Evolutionary conservation across 2,329 filamentous ascomycete species (phyloP).

Genomic region (Phialophora macrospora): DNA sequence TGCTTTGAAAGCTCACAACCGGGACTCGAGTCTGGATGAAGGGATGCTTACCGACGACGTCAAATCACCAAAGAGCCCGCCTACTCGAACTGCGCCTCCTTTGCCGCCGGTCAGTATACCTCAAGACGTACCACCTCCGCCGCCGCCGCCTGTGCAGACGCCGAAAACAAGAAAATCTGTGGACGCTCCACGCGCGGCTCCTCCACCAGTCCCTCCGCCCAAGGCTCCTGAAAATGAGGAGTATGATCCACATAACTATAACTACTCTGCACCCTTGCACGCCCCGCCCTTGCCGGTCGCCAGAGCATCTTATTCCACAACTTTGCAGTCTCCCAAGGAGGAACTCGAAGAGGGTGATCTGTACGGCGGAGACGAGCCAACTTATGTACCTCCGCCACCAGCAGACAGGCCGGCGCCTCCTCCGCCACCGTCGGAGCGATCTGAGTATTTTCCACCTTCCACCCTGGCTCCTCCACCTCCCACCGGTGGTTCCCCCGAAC

Average conservation of each 20-base stretch:
- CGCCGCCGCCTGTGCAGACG: slow-evolving; percentile 68
- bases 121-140: slow-evolving; percentile 65
- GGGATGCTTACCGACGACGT: slow-evolving; percentile 62
- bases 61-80: slow-evolving; percentile 52
- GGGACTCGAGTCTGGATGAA: slow-evolving; percentile 76
- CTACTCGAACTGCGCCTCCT: slow-evolving; percentile 54
- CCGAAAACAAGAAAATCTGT: slow-evolving; percentile 65
- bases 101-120: slow-evolving; percentile 62
- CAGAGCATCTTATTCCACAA: slow-evolving; percentile 36
- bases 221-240: slow-evolving; percentile 55
- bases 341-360: slow-evolving; percentile 53
- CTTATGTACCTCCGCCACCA: slow-evolving; percentile 40
- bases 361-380: slow-evolving; percentile 45
- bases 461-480: slow-evolving; percentile 49
- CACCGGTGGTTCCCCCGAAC: slow-evolving; percentile 67
- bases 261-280: slow-evolving; percentile 51
- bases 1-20: slow-evolving; percentile 79
- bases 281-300: slow-evolving; percentile 42
- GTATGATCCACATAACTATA: slow-evolving; percentile 59
- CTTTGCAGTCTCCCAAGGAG: slow-evolving; percentile 41
- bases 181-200: slow-evolving; percentile 72
- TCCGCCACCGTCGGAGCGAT: slow-evolving; percentile 55
- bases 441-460: slow-evolving; percentile 55
- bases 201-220: slow-evolving; percentile 63
- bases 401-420: slow-evolving; percentile 42